Percentiles rank a stretch among this genome's conserved stretches.
Conservation (phyloP, 2,329 filamentous ascomycete species). For the Calonectria fujianensis region DNA sequence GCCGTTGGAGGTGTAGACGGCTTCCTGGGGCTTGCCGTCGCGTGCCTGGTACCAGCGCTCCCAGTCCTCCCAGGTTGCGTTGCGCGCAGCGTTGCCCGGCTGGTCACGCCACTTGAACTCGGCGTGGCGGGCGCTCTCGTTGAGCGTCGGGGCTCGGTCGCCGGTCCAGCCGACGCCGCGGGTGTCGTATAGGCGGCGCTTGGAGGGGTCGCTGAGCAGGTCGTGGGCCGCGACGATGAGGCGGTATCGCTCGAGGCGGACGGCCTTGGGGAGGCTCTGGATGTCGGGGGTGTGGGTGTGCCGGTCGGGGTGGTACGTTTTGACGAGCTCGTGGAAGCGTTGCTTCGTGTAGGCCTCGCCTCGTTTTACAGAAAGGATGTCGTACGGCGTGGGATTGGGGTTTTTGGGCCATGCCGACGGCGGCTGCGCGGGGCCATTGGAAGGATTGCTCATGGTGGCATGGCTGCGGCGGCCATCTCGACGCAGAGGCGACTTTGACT, state of each 20-base stretch:
- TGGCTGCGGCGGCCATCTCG: constrained; percentile 43
- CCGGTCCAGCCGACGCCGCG: constrained; percentile 87
- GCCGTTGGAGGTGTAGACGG: constrained; percentile 84
- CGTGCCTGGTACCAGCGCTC: constrained; percentile 82
- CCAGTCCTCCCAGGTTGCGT: constrained; percentile 99
- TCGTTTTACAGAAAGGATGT: constrained; percentile 81
- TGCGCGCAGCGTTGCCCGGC: constrained; percentile 73
- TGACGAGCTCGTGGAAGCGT: constrained; percentile 92
- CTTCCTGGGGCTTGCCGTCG: constrained; percentile 67
- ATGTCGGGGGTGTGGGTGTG: constrained; percentile 58
- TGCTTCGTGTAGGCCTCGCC: constrained; percentile 85
- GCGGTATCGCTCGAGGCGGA: constrained; percentile 90
- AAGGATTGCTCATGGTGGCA: constrained; percentile 48
- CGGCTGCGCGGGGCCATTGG: constrained; percentile 32
- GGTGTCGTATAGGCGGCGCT: constrained; percentile 87
- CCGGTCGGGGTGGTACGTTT: constrained; percentile 95
- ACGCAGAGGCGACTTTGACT: background rate
- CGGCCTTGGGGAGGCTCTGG: constrained; percentile 67
- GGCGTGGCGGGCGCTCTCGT: constrained; percentile 59
- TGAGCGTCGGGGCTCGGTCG: constrained; percentile 72
- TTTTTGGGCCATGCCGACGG: constrained; percentile 67
- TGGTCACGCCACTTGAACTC: constrained; percentile 70
- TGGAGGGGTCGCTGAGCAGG: constrained; percentile 87
- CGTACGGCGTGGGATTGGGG: constrained; percentile 85
- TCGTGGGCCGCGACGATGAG: constrained; percentile 91